Conservation (phyloP, 768 basidiomycete species). For the Russula olivacea region DNA sequence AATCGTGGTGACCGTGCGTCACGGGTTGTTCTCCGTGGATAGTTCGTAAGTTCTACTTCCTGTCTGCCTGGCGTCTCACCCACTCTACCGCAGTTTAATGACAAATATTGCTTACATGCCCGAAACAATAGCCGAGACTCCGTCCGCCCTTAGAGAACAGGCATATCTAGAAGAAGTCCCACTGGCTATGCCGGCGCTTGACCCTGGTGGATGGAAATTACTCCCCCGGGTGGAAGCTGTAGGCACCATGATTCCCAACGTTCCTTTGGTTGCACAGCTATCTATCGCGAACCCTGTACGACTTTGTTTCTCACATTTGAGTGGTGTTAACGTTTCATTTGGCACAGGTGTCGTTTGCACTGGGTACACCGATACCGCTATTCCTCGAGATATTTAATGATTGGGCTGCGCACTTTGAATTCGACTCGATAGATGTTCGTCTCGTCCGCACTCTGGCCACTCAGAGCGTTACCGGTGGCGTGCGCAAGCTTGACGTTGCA, state of each 20-base stretch:
- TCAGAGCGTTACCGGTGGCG: conserved; percentile 1
- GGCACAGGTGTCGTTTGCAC: conserved; percentile 18
- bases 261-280: conserved; percentile 3
- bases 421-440: conserved; percentile 10
- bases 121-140: conserved; percentile 20
- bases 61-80: not conserved
- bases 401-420: not conserved
- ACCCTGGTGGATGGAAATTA: conserved; percentile 25
- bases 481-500: conserved; percentile 4
- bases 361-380: conserved; percentile 19
- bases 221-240: conserved; percentile 12
- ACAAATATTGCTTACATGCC: conserved; percentile 23
- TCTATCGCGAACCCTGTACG: conserved; percentile 17
- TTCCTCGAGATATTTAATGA: conserved; percentile 1
- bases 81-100: conserved; percentile 7
- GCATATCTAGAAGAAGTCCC: conserved; percentile 17
- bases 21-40: conserved; percentile 17
- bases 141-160: conserved; percentile 17
- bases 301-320: not conserved
- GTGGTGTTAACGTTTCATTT: not conserved
- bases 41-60: conserved; percentile 15
- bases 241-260: not conserved
- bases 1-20: conserved; percentile 15
- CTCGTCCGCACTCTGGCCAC: conserved; percentile 13
- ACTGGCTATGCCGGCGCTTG: conserved; percentile 7